These are phyloP conservation scores for Populus alba DNA, from an alignment of 345 rosid genomes.

Conservation along the genomic window DNA sequence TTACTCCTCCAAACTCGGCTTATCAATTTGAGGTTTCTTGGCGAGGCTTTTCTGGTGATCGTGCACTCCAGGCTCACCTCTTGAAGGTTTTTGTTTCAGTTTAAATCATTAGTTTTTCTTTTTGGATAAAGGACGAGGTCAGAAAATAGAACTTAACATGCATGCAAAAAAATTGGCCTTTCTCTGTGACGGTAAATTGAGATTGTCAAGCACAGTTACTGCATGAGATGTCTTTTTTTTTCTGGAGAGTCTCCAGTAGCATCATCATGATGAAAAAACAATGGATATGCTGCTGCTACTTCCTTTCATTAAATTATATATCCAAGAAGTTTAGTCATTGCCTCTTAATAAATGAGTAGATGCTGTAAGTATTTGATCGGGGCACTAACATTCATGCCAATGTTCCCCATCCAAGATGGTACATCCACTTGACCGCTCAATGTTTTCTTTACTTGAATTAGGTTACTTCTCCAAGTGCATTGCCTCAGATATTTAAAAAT, in stretches of 20 bases:
- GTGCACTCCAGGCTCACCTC: slow-evolving; percentile 50
- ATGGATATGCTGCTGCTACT: not conserved
- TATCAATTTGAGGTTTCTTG: slow-evolving; percentile 83
- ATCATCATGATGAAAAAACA: not conserved
- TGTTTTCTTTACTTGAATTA: slow-evolving; percentile 17
- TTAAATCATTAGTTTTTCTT: slow-evolving; percentile 1
- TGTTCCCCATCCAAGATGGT: not conserved
- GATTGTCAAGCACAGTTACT: not conserved
- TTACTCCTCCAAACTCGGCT: slow-evolving; percentile 70
- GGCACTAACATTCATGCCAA: not conserved
- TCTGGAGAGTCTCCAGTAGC: not conserved
- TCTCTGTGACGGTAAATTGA: not conserved
- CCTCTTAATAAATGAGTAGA: not conserved
- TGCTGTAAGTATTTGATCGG: not conserved
- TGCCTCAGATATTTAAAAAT: slow-evolving; percentile 74
- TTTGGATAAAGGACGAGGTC: not conserved
- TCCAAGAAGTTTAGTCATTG: not conserved
- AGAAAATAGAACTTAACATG: not conserved
- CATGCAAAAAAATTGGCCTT: not conserved
- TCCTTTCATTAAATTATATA: not conserved
- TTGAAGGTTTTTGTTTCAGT: slow-evolving; percentile 53
- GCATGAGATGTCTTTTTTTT: not conserved
- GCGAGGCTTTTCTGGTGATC: slow-evolving; percentile 70
- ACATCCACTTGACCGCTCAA: not conserved
- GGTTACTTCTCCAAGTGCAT: slow-evolving; percentile 70